phyloP scores from a whole-genome alignment of 495 filamentous ascomycete species.

The Penicillium mononematosum region DNA sequence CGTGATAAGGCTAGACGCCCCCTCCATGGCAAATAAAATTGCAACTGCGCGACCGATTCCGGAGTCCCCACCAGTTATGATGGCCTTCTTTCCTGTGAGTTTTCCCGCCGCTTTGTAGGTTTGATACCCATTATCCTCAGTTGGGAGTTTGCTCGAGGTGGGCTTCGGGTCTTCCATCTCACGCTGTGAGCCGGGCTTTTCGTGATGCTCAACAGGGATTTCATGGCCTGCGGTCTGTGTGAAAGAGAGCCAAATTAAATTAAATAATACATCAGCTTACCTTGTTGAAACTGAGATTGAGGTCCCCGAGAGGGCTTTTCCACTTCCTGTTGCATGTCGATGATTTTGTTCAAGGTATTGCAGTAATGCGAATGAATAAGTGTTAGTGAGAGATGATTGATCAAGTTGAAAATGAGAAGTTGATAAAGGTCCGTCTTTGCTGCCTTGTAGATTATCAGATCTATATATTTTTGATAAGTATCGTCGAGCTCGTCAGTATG shows the following conservation, averaged over 20 bases:
- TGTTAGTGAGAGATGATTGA: too few relatives aligned
- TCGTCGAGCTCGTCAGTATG: too few relatives aligned
- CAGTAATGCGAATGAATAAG: too few relatives aligned
- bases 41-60: constrained; percentile 80
- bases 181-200: constrained; percentile 65
- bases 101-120: constrained; percentile 79
- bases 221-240: constrained; percentile 54
- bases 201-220: constrained; percentile 65
- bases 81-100: constrained; percentile 66
- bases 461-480: too few relatives aligned
- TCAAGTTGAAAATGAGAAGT: too few relatives aligned
- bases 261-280: constrained; percentile 6
- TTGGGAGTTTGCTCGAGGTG: constrained; percentile 64
- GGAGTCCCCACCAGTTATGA: constrained; percentile 82
- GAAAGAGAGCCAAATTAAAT: neutral
- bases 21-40: constrained; percentile 80
- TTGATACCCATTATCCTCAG: constrained; percentile 66
- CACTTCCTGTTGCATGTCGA: constrained; percentile 21
- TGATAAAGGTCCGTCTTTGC: too few relatives aligned
- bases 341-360: neutral
- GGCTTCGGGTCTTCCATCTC: constrained; percentile 64
- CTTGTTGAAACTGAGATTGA: constrained; percentile 22
- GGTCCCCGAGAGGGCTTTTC: constrained; percentile 16
- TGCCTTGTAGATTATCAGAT: too few relatives aligned
- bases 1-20: constrained; percentile 69